Conservation (phyloP, 2,329 filamentous ascomycete species). For the Aspergillus spinulosporus region DNA sequence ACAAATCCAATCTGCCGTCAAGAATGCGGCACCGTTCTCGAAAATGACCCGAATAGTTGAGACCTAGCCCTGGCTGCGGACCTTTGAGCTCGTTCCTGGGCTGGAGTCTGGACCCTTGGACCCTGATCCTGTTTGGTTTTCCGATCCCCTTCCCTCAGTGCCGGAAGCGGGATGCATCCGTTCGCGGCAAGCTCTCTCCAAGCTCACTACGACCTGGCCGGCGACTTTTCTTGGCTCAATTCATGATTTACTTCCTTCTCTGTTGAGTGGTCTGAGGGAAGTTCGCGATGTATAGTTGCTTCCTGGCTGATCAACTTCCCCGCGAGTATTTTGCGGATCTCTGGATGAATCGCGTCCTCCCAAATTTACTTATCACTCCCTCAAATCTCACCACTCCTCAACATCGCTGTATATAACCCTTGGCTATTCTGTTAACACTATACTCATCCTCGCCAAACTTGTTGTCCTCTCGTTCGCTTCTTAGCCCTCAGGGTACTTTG, state of each 20-base stretch:
- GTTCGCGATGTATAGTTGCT: neutral
- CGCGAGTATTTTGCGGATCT: no score
- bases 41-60: neutral
- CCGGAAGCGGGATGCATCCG: conserved; percentile 10
- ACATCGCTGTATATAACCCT: no score
- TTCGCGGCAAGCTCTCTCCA: conserved; percentile 11
- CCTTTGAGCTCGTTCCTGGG: neutral
- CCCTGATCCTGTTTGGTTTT: neutral
- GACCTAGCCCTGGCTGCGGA: neutral
- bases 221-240: conserved; percentile 1
- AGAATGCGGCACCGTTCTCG: no score
- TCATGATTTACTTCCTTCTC: neutral
- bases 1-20: no score
- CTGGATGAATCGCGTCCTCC: no score
- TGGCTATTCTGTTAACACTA: no score
- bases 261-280: neutral
- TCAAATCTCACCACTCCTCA: no score
- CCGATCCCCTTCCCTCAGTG: neutral
- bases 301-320: neutral
- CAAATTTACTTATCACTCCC: no score
- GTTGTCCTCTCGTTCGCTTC: no score
- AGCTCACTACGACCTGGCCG: neutral
- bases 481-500: no score
- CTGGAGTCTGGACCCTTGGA: neutral
- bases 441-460: no score